Percentiles rank a stretch among this genome's conserved stretches.
These are phyloP conservation scores for Suillus brevipes DNA, from an alignment of 768 basidiomycete species.

Conservation along the genomic window DNA sequence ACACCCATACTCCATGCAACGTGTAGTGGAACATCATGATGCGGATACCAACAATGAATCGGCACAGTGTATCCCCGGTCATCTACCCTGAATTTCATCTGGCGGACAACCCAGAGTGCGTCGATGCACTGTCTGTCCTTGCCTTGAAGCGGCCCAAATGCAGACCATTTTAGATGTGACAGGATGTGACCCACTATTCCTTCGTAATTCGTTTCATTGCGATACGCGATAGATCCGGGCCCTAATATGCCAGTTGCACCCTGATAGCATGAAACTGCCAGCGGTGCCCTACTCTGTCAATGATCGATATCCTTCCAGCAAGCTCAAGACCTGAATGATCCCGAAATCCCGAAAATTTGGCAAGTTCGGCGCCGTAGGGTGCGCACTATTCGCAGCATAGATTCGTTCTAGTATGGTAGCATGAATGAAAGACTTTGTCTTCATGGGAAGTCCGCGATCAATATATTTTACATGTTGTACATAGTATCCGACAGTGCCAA, in stretches of 20 bases:
- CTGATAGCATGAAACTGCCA: background rate
- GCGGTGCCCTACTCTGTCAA: background rate
- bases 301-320: background rate
- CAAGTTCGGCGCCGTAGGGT: background rate
- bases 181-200: background rate
- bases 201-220: background rate
- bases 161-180: too few relatives aligned
- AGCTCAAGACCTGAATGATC: background rate
- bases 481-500: background rate
- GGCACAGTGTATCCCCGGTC: too few relatives aligned
- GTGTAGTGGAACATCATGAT: background rate
- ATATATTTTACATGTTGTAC: background rate
- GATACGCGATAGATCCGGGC: background rate
- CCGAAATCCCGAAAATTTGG: background rate
- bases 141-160: background rate
- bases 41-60: background rate
- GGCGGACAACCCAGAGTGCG: background rate
- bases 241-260: background rate
- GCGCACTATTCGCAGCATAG: background rate
- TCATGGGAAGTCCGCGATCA: background rate
- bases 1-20: background rate
- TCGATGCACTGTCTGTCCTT: background rate
- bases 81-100: background rate
- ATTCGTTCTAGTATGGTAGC: background rate
- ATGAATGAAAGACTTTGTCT: background rate